Evolutionary conservation across 352 stramenopile genomes (phyloP).

Genomic region (Phytophthora multivora): DNA sequence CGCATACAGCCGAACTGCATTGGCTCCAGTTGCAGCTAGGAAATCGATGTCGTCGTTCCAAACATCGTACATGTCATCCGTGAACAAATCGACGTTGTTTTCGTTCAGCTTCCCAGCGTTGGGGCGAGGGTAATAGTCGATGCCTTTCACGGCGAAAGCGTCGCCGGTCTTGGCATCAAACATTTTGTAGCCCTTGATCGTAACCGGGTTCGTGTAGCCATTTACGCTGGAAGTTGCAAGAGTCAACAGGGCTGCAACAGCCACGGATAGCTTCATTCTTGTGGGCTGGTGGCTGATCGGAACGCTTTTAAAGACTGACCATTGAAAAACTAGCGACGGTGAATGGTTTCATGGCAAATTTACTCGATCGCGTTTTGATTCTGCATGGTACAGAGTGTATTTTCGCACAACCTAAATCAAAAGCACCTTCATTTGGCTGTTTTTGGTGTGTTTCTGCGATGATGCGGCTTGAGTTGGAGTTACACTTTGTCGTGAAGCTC

Average conservation of each 20-base stretch:
- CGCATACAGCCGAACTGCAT: slow-evolving; percentile 82
- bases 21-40: slow-evolving; percentile 67
- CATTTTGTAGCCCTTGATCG: slow-evolving; percentile 70
- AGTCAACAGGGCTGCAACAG: slow-evolving; percentile 10
- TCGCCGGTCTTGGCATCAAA: slow-evolving; percentile 74
- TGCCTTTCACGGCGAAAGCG: slow-evolving; percentile 72
- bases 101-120: slow-evolving; percentile 67
- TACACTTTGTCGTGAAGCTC: too few species aligned
- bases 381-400: neutral
- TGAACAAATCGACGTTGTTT: slow-evolving; percentile 89
- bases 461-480: too few species aligned
- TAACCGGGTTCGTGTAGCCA: slow-evolving; percentile 44
- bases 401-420: slow-evolving; percentile 1
- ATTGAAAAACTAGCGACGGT: too few species aligned
- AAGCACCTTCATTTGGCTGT: too few species aligned
- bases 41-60: slow-evolving; percentile 74
- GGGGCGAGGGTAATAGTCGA: slow-evolving; percentile 87
- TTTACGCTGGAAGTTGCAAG: slow-evolving; percentile 16
- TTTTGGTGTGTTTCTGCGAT: too few species aligned
- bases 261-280: slow-evolving; percentile 26
- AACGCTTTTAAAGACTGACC: slow-evolving; percentile 25
- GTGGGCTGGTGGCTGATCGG: neutral
- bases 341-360: too few species aligned
- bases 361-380: neutral
- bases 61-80: slow-evolving; percentile 65